These are phyloP conservation scores for Talaromyces verruculosus DNA, from an alignment of 2,329 filamentous ascomycete genomes.

Conservation along the genomic window DNA sequence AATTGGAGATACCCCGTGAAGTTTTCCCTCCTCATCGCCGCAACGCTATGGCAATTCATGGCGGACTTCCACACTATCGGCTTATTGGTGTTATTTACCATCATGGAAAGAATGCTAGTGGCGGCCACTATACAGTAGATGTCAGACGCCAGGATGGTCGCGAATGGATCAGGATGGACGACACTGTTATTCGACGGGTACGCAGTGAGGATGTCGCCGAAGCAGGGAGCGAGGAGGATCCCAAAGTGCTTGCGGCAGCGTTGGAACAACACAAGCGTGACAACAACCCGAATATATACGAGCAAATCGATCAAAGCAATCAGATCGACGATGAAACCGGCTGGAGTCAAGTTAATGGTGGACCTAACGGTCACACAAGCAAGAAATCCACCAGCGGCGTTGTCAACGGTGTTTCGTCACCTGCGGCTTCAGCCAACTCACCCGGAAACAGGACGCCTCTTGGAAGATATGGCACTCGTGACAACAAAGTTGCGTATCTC, in stretches of 20 bases:
- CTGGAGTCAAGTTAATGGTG: slow-evolving; percentile 84
- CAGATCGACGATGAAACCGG: slow-evolving; percentile 62
- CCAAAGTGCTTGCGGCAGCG: slow-evolving; percentile 64
- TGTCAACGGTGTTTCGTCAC: slow-evolving; percentile 65
- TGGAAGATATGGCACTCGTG: slow-evolving; percentile 64
- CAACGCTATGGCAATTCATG: slow-evolving; percentile 63
- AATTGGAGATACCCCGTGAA: slow-evolving; percentile 89
- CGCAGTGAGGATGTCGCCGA: slow-evolving; percentile 86
- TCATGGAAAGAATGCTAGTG: slow-evolving; percentile 93
- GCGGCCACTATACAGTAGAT: slow-evolving; percentile 97
- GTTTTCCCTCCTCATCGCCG: slow-evolving; percentile 76
- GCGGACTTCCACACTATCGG: slow-evolving; percentile 75
- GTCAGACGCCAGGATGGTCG: slow-evolving; percentile 89
- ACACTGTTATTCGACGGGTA: slow-evolving; percentile 84
- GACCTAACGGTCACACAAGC: slow-evolving; percentile 46
- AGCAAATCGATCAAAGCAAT: slow-evolving; percentile 62
- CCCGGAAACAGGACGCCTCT: slow-evolving; percentile 59
- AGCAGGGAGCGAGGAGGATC: slow-evolving; percentile 76
- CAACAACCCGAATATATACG: slow-evolving; percentile 67
- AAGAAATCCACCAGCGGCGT: slow-evolving; percentile 67
- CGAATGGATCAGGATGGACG: slow-evolving; percentile 95
- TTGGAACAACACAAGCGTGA: slow-evolving; percentile 65
- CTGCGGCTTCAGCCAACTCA: slow-evolving; percentile 52
- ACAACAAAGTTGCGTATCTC: slow-evolving; percentile 96
- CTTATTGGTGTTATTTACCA: slow-evolving; percentile 93